phyloP scores from a whole-genome alignment of 148 eudicot species.

The Diospyros lotus region DNA sequence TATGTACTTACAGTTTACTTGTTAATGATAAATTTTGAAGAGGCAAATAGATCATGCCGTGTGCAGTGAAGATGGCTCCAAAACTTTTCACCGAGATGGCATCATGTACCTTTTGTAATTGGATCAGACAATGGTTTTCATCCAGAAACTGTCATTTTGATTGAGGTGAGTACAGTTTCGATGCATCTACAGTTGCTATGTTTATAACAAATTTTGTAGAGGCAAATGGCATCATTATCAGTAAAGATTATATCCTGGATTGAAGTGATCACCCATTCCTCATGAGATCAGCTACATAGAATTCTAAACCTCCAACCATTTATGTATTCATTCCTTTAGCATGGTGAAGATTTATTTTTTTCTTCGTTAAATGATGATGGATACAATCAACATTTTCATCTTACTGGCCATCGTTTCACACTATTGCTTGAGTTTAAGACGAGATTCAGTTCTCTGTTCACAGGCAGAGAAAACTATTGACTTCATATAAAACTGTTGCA shows the following conservation, averaged over 20 bases:
- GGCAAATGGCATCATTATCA: too few species aligned
- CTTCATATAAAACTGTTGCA: background rate
- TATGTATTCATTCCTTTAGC: too few species aligned
- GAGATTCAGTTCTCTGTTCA: background rate
- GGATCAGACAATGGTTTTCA: background rate
- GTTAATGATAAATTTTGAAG: too few species aligned
- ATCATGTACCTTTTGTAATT: slow-evolving; percentile 45
- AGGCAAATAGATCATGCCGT: too few species aligned
- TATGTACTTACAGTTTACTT: too few species aligned
- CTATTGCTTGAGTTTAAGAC: background rate
- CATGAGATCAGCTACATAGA: too few species aligned
- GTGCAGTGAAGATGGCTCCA: slow-evolving; percentile 15
- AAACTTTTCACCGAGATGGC: slow-evolving; percentile 57
- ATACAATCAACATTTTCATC: background rate
- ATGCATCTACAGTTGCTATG: background rate
- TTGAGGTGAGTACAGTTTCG: background rate
- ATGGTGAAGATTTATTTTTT: too few species aligned
- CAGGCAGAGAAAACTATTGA: background rate
- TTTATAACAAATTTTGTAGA: too few species aligned
- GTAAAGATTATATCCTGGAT: too few species aligned
- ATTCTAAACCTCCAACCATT: too few species aligned
- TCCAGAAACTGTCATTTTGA: background rate
- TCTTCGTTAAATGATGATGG: background rate
- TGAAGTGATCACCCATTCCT: too few species aligned
- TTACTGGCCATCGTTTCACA: background rate